These are phyloP conservation scores for Komagataella kurtzmanii DNA, from an alignment of 805 yeast species.

Conservation along the genomic window DNA sequence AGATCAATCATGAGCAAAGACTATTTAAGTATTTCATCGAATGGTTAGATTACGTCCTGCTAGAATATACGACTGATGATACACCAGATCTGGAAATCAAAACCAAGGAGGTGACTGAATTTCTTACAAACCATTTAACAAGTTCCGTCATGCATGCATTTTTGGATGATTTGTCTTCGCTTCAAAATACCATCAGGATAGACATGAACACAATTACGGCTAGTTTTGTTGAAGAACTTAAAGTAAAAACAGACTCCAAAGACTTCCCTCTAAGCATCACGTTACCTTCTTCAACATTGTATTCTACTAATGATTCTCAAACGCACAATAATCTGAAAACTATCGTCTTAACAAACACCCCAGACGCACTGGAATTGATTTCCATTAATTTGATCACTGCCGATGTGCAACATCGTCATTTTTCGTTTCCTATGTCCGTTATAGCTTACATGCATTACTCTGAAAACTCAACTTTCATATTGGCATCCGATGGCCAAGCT, in stretches of 20 bases:
- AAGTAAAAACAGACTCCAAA: neutral
- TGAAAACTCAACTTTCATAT: neutral
- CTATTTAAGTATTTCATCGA: slow-evolving; percentile 28
- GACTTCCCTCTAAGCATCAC: neutral
- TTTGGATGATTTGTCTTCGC: neutral
- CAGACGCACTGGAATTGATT: neutral
- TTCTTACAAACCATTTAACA: slow-evolving; percentile 12
- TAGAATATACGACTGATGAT: slow-evolving; percentile 24
- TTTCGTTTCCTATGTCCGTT: neutral
- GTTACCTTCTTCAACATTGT: neutral
- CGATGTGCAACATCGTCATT: neutral
- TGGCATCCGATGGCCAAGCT: neutral
- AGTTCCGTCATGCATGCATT: neutral
- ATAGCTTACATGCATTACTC: neutral
- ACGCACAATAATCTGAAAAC: neutral
- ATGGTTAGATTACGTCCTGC: slow-evolving; percentile 27
- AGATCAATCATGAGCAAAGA: slow-evolving; percentile 27
- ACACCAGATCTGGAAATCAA: slow-evolving; percentile 7
- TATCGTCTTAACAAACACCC: neutral
- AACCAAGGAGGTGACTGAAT: slow-evolving; percentile 18
- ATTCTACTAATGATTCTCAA: neutral
- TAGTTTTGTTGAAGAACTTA: slow-evolving; percentile 3
- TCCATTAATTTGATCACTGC: neutral
- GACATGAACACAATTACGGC: neutral
- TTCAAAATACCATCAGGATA: neutral